Evolutionary conservation across 2,329 filamentous ascomycete genomes (phyloP).

Genomic region (Aspergillus fijiensis): DNA sequence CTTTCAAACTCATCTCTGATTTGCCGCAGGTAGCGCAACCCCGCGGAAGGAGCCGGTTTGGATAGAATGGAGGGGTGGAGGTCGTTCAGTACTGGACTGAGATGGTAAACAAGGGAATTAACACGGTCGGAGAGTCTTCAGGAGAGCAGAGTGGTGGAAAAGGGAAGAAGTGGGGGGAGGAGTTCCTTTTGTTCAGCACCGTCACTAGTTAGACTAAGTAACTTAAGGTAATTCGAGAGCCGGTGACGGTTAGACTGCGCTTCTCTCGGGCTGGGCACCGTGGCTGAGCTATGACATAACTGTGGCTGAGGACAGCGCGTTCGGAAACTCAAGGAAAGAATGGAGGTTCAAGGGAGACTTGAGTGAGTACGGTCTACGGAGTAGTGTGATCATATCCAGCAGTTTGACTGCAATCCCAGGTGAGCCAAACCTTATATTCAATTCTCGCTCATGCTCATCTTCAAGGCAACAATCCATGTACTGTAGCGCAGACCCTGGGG

Average conservation of each 20-base stretch:
- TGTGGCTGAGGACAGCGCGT: slow-evolving; percentile 14
- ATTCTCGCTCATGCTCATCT: not conserved
- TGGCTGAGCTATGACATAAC: slow-evolving; percentile 31
- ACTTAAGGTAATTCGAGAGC: slow-evolving; percentile 10
- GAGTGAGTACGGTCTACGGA: not conserved
- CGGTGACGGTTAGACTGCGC: slow-evolving; percentile 25
- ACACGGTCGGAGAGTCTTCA: not conserved
- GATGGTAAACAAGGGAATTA: not conserved
- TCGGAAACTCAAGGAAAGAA: not conserved
- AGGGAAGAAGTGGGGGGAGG: slow-evolving; percentile 11
- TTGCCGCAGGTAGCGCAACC: slow-evolving; percentile 3
- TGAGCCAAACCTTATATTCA: too few relatives aligned
- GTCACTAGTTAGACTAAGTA: not conserved
- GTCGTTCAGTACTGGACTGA: not conserved
- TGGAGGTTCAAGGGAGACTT: not conserved
- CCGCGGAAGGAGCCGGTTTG: slow-evolving; percentile 7
- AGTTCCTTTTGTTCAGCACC: slow-evolving; percentile 12
- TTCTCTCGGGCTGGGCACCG: slow-evolving; percentile 17
- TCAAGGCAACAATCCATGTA: not conserved
- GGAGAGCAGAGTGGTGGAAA: not conserved
- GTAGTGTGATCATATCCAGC: not conserved
- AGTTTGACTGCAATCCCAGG: too few relatives aligned
- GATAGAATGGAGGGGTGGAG: not conserved
- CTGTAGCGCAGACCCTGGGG: too few relatives aligned
- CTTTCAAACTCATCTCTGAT: slow-evolving; percentile 86